Conservation (phyloP, 306 rosid species). For the Medicago arabica region DNA sequence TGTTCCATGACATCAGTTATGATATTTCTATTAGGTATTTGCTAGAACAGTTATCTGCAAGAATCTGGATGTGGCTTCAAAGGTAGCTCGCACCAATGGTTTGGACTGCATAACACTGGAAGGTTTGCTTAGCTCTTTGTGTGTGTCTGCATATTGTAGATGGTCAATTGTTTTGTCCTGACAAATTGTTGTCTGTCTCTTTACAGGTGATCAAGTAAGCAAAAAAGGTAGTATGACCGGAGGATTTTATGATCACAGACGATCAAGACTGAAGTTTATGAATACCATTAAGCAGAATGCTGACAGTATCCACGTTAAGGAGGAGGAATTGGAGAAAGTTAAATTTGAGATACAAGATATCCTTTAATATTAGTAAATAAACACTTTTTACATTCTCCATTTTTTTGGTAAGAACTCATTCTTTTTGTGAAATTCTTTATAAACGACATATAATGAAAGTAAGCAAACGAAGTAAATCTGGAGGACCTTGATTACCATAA, state of each 20-base stretch:
- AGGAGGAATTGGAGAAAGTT: slow-evolving; percentile 70
- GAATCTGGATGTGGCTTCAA: slow-evolving; percentile 92
- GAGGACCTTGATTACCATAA: slow-evolving; percentile 41
- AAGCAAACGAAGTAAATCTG: slow-evolving; percentile 23
- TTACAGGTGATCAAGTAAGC: slow-evolving; percentile 96
- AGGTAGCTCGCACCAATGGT: slow-evolving; percentile 85
- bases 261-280: slow-evolving; percentile 90
- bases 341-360: slow-evolving; percentile 80
- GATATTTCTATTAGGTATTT: slow-evolving; percentile 25
- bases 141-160: slow-evolving; percentile 27
- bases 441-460: background rate
- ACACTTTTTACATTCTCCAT: background rate
- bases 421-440: background rate
- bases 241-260: slow-evolving; percentile 95
- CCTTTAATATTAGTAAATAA: slow-evolving; percentile 55
- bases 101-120: slow-evolving; percentile 97
- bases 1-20: slow-evolving; percentile 35
- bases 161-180: slow-evolving; percentile 37
- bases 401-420: background rate
- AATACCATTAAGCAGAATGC: slow-evolving; percentile 63
- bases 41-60: slow-evolving; percentile 92
- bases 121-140: slow-evolving; percentile 57
- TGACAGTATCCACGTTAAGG: slow-evolving; percentile 57
- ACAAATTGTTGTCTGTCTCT: slow-evolving; percentile 28
- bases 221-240: slow-evolving; percentile 99